Base-by-base conservation (phyloP, 2,329 filamentous ascomycete species). In the Shiraia bambusicola region DNA sequence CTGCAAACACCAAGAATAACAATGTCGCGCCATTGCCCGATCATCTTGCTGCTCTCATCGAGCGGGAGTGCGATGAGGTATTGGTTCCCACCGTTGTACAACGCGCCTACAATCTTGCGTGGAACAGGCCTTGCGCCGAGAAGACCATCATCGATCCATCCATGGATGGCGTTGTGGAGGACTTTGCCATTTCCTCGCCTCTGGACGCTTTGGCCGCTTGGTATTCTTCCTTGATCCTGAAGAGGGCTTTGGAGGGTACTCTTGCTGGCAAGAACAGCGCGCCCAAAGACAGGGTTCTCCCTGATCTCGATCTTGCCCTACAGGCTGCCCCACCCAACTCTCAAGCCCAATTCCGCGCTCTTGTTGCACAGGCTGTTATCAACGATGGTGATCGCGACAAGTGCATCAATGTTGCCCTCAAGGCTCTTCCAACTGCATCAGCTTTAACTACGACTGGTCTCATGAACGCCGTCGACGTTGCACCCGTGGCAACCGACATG, bases 121-220 rank as follows among this genome's bases (percentile, higher is more conserved):
- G 90, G 81, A 93, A 95, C 68, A 79, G 81, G 42, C 82, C 84
- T 4, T 92, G 86, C 0, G 82, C 83, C 2, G 76, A 87, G 57
- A 82, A 84, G 22, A 78, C 83, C 0, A 72, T 76, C 30, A 74
- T 78, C 3, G 85, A 88, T 49, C 82, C 85, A 37, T 82, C 87
- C 34, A 86, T 94, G 77, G 87, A 94, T 61, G 78, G 81, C 5
- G 88, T 95, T 1, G 87, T 93, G 3, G 87, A 93, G 45, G 92
- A 96, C 59, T 81, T 82, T 37, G 85, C 89, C 2, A 87, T 96
- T 46, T 82, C 87, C 37, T 93, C 88, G 13, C 88, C 91, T 0
- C 80, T 96, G 52, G 92, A 96, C 67, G 90, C 89, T 10, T 81
- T 96, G 37, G 88, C 91, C 6, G 88, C 91, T 2, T 96, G 91